phyloP scores from a whole-genome alignment of 73 alveolate species.

The Paraurostyla sp. region DNA sequence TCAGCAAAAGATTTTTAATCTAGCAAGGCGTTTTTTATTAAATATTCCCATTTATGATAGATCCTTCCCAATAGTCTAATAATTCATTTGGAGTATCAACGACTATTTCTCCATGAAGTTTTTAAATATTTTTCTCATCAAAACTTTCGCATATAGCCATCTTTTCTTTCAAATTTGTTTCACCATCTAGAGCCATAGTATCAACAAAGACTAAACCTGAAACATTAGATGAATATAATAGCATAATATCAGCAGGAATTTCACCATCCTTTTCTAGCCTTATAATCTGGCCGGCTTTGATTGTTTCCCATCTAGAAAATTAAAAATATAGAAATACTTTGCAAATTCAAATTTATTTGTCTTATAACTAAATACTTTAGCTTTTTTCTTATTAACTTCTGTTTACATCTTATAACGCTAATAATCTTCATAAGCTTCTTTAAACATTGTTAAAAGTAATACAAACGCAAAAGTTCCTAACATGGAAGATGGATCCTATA shows the following conservation, averaged over 20 bases:
- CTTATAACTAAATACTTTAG: conserved; percentile 34
- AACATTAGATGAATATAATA: conserved; percentile 57
- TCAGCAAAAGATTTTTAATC: conserved; percentile 81
- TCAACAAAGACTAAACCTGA: conserved; percentile 81
- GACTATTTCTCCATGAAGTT: conserved; percentile 47
- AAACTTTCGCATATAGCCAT: conserved; percentile 44
- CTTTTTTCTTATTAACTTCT: conserved; percentile 71
- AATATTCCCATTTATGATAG: conserved; percentile 39
- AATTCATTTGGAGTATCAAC: conserved; percentile 72
- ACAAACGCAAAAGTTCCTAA: conserved; percentile 90
- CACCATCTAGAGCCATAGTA: conserved; percentile 95
- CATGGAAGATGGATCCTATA: conserved; percentile 81
- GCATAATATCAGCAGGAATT: conserved; percentile 82
- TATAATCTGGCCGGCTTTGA: conserved; percentile 71
- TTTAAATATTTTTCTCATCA: conserved; percentile 19
- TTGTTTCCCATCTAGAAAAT: conserved; percentile 54
- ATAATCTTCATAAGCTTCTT: conserved; percentile 91
- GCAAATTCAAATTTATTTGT: not conserved
- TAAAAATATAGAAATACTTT: not conserved
- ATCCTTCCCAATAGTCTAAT: conserved; percentile 74
- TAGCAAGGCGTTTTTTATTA: conserved; percentile 32
- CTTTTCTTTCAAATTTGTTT: conserved; percentile 90
- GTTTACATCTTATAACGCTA: conserved; percentile 81
- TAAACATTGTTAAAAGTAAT: conserved; percentile 88
- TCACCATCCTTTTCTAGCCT: conserved; percentile 69